Evolutionary conservation across 1,284 basidiomycete genomes (phyloP).

Genomic region (Cutaneotrichosporon sp.): DNA sequence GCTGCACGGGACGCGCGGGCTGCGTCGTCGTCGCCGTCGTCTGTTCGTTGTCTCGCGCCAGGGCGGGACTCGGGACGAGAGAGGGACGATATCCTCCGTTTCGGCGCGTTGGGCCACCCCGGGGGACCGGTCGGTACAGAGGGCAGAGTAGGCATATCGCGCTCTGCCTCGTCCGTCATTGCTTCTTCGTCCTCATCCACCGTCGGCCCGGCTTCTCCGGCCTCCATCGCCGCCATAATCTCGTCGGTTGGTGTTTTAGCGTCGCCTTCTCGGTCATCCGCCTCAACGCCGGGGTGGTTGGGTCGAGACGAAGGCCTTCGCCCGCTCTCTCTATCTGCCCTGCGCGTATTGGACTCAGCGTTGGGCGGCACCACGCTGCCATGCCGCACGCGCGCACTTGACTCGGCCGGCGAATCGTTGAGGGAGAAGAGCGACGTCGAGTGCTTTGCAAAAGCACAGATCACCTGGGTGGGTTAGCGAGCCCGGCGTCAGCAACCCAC

Average conservation of each 20-base stretch:
- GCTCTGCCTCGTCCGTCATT: background rate
- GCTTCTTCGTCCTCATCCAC: background rate
- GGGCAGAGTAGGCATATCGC: background rate
- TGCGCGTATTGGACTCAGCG: background rate
- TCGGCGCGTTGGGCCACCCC: background rate
- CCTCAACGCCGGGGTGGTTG: too few species aligned
- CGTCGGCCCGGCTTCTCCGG: too few species aligned
- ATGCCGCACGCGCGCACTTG: background rate
- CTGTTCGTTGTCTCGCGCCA: background rate
- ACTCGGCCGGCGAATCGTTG: slow-evolving; percentile 54
- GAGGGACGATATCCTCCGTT: slow-evolving; percentile 10
- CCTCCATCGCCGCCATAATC: too few species aligned
- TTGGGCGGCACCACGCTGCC: slow-evolving; percentile 9
- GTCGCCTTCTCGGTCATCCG: too few species aligned
- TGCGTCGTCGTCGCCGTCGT: background rate
- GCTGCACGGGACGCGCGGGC: background rate
- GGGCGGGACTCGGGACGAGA: background rate
- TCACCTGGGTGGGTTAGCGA: slow-evolving; percentile 33
- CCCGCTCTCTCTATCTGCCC: background rate
- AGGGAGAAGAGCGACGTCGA: slow-evolving; percentile 77
- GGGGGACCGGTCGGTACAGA: background rate
- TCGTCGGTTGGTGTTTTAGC: too few species aligned
- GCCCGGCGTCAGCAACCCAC: slow-evolving; percentile 48
- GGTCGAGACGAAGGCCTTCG: too few species aligned
- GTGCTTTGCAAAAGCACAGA: slow-evolving; percentile 66